Evolutionary conservation across 2,329 filamentous ascomycete genomes (phyloP).

Genomic region (Boeremia lycopersici): DNA sequence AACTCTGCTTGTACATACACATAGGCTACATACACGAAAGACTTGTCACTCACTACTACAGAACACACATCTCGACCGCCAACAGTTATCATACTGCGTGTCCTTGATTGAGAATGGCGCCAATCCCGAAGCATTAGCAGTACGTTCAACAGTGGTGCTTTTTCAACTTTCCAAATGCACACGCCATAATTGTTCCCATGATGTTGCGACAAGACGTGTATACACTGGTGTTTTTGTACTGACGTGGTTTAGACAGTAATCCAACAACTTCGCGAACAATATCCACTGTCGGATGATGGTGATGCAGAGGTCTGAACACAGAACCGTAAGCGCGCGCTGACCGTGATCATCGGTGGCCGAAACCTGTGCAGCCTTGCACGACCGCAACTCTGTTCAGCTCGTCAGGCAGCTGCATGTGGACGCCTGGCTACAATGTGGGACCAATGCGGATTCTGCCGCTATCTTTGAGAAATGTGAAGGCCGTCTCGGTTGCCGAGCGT

Average conservation of each 20-base stretch:
- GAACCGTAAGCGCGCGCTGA: conserved; percentile 30
- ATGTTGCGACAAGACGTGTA: background rate
- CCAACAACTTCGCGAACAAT: conserved; percentile 52
- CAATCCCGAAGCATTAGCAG: conserved; percentile 91
- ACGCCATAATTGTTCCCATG: background rate
- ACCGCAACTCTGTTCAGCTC: conserved; percentile 9
- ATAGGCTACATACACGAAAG: background rate
- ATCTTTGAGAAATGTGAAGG: background rate
- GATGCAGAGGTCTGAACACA: conserved; percentile 28
- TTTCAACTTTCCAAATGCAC: background rate
- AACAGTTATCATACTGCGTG: conserved; percentile 91
- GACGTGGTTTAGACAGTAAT: conserved; percentile 51
- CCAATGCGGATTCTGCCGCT: conserved; percentile 6
- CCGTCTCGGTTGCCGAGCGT: conserved; percentile 7
- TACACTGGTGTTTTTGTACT: background rate
- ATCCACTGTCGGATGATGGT: conserved; percentile 40
- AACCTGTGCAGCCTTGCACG: conserved; percentile 16
- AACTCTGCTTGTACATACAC: conserved; percentile 75
- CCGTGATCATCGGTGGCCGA: conserved; percentile 9
- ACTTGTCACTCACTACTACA: conserved; percentile 46
- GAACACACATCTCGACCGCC: conserved; percentile 93
- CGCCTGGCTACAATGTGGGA: background rate
- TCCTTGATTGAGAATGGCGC: conserved; percentile 97
- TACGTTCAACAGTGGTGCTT: conserved; percentile 56
- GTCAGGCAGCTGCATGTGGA: background rate